Evolutionary conservation across 441 rosid species (phyloP), one percentile per base, ranked within the genome.

Genomic region (Populus hybrid): DNA sequence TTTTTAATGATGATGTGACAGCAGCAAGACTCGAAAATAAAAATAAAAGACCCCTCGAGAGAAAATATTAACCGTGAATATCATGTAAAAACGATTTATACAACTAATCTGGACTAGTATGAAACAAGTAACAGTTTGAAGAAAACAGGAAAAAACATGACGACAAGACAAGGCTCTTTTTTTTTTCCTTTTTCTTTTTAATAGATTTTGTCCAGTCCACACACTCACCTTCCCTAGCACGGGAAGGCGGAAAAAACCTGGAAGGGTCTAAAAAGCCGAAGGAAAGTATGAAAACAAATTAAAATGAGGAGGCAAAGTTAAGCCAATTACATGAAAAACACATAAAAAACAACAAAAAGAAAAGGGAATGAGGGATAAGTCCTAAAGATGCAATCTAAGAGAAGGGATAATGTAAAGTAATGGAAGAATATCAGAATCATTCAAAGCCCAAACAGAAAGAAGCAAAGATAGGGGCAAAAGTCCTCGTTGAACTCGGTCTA

Each of bases 321-420:
- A 53, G 8, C 21, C 61, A 18, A 50, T 30, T 30, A 30, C 20
- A 20, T 10, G 71, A 34, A 68, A 68, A 68, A 18, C 21, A 68
- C 69, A 24, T 30, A 30, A 30, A 12, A 30, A 28, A 28, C 20
- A 21, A 71, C 42, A 1, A 64, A 67, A 18, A 28, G 30, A 18
- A 30, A 23, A 20, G 23, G 34, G 69, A 34, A 10, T 30, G 32
- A 30, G 35, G 28, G 35, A 59, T 6, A 34, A 16, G 21, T 35
- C 40, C 5, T 50, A 36, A 74, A 80, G 83, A 83, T 71, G 81
- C 50, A 75, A 78, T 67, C 85, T 50, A 78, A 72, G 83, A 64
- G 79, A 77, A 30, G 36, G 77, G 86, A 83, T 75, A 75, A 80
- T 75, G 70, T 71, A 53, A 75, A 71, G 20, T 36, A 78, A 74